Evolutionary conservation across 2,329 filamentous ascomycete genomes (phyloP), one percentile per base, ranked within the genome.

Genomic region (Drechslerella stenobrocha): DNA sequence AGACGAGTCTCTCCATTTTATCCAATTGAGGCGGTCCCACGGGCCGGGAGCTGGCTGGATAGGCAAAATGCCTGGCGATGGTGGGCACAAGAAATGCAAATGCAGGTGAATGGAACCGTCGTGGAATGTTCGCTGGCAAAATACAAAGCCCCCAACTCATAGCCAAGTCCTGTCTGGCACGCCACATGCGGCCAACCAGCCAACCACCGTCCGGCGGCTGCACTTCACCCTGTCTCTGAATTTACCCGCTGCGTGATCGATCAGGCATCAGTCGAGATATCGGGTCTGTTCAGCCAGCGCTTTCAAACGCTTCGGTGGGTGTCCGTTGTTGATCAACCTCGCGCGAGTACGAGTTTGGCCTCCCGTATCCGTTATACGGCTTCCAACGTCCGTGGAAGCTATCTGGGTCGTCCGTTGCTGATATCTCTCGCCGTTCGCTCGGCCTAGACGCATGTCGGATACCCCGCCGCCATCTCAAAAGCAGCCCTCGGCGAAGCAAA

Each of bases 81-180:
- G n/a, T n/a, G n/a, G n/a, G n/a, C n/a, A n/a, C n/a, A n/a, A n/a
- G 37, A 8, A 18, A 42, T 42, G 37, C 37, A 18, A 30, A 11
- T 30, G 28, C 28, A 5, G 5, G 28, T 30, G 28, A 42, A 42
- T 67, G 45, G 63, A 67, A 67, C 47, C 7, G 53, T 51, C 53
- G 53, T 67, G 63, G 63, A 67, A 67, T 51, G 59, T 67, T 67
- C 63, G 63, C 55, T 67, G 63, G 63, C 63, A 67, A 60, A 67
- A 67, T 59, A 11, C 34, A 37, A 60, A n/a, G n/a, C n/a, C 55
- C 55, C 63, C 63, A 67, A 53, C 59, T 15, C 5, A 30, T 30
- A 11, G 28, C 11, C 15, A 15, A 59, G 15, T 23, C 11, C 9
- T 9, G 6, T 20, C 22, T 20, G 61, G 57, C 60, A 58, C 35